phyloP scores from a whole-genome alignment of 371 early-diverging fungal genomes.

The Basidiobolus heterosporus region DNA sequence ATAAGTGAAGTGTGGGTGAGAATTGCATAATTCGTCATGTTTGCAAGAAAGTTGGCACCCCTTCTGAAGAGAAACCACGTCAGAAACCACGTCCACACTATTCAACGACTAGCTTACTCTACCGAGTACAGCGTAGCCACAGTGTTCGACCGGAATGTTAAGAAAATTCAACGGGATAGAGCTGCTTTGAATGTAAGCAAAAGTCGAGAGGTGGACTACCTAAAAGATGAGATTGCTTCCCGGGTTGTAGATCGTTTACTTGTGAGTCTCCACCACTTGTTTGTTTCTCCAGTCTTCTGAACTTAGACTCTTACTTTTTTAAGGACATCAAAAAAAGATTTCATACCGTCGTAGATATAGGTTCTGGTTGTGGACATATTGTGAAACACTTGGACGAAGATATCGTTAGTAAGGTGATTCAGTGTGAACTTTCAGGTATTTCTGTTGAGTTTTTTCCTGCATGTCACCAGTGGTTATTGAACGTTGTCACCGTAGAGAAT shows the following conservation, averaged over 20 bases:
- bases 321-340: constrained; percentile 76
- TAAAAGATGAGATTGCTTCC: constrained; percentile 79
- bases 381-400: constrained; percentile 39
- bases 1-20: no score
- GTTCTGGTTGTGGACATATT: constrained; percentile 79
- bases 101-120: no score
- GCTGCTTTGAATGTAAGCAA: constrained; percentile 38
- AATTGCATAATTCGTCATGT: no score
- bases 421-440: background rate
- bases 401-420: no score
- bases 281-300: background rate
- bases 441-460: constrained; percentile 3
- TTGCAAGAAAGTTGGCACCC: no score
- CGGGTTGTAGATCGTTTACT: constrained; percentile 74
- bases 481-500: constrained; percentile 24
- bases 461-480: background rate
- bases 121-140: constrained; percentile 5
- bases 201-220: constrained; percentile 73
- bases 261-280: constrained; percentile 19
- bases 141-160: constrained; percentile 60
- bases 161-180: constrained; percentile 60
- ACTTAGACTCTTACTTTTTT: background rate
- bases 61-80: no score
- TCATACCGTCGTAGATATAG: constrained; percentile 71
- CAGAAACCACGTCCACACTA: no score